A percentile compares a stretch with the other conserved stretches of the same genome.
These are phyloP conservation scores for Castanea crenata DNA, from an alignment of 306 rosid genomes.

Conservation along the genomic window DNA sequence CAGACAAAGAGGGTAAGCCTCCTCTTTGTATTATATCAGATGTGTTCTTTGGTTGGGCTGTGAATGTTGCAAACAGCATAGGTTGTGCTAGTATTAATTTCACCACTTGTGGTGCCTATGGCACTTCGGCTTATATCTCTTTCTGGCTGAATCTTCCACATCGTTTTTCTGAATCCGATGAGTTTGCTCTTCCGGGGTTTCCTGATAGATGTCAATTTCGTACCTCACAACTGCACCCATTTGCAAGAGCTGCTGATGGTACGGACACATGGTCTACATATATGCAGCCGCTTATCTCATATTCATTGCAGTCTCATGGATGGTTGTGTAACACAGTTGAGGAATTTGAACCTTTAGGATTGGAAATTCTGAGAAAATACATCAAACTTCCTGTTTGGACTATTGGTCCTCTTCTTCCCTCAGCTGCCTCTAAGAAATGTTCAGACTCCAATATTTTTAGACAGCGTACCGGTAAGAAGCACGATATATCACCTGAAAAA, in stretches of 20 bases:
- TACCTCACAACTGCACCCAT: constrained; percentile 39
- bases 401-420: constrained; percentile 56
- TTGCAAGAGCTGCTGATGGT: constrained; percentile 49
- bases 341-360: constrained; percentile 54
- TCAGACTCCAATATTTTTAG: constrained; percentile 13
- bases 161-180: constrained; percentile 31
- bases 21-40: constrained; percentile 48
- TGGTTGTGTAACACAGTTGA: constrained; percentile 76
- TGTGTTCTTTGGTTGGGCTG: constrained; percentile 58
- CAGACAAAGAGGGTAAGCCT: constrained; percentile 40
- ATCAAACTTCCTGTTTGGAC: constrained; percentile 32
- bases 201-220: constrained; percentile 48
- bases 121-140: constrained; percentile 64
- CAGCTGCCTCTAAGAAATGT: neutral
- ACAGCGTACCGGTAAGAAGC: constrained; percentile 42
- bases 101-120: constrained; percentile 76
- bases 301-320: constrained; percentile 43
- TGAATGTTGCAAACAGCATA: constrained; percentile 39
- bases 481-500: constrained; percentile 40
- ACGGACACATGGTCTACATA: constrained; percentile 54
- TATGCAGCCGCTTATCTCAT: constrained; percentile 32
- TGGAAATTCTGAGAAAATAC: constrained; percentile 44
- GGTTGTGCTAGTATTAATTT: constrained; percentile 39
- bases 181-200: constrained; percentile 53
- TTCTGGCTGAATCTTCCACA: constrained; percentile 67